A percentile compares a stretch with the other conserved stretches of the same genome.
Evolutionary conservation across 1,284 basidiomycete genomes (phyloP).

Genomic region (Ustilago loliicola): DNA sequence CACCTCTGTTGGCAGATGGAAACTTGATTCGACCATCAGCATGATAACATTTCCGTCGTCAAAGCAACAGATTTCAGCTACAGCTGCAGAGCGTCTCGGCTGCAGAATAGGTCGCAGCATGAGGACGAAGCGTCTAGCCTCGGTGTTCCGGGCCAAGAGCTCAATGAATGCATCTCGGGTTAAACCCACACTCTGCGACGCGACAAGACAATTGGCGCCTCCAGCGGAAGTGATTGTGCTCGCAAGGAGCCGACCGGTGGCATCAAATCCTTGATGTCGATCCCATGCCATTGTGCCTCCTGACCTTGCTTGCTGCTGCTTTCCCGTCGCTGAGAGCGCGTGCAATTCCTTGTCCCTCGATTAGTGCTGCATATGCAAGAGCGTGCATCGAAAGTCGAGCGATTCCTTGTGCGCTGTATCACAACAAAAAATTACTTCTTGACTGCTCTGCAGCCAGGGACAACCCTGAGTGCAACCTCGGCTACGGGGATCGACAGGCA

Average conservation of each 20-base stretch:
- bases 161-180: conserved; percentile 1
- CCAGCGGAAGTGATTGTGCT: not conserved
- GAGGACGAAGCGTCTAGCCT: not conserved
- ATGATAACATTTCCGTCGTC: too few species aligned
- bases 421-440: not conserved
- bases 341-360: too few species aligned
- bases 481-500: conserved; percentile 10
- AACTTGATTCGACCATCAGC: too few species aligned
- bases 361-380: too few species aligned
- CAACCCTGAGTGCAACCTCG: conserved; percentile 12
- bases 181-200: too few species aligned
- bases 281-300: not conserved
- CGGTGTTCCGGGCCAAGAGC: conserved; percentile 5
- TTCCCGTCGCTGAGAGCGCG: not conserved
- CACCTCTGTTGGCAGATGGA: too few species aligned
- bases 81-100: too few species aligned
- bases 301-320: not conserved
- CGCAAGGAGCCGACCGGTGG: not conserved
- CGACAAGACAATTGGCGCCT: not conserved
- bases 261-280: not conserved
- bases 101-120: not conserved
- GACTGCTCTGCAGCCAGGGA: not conserved
- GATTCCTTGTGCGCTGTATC: conserved; percentile 1
- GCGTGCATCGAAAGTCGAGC: not conserved
- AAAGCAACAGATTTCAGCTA: too few species aligned